These are phyloP conservation scores for Raphanus hybrid DNA, from an alignment of 441 rosid species.

Conservation along the genomic window DNA sequence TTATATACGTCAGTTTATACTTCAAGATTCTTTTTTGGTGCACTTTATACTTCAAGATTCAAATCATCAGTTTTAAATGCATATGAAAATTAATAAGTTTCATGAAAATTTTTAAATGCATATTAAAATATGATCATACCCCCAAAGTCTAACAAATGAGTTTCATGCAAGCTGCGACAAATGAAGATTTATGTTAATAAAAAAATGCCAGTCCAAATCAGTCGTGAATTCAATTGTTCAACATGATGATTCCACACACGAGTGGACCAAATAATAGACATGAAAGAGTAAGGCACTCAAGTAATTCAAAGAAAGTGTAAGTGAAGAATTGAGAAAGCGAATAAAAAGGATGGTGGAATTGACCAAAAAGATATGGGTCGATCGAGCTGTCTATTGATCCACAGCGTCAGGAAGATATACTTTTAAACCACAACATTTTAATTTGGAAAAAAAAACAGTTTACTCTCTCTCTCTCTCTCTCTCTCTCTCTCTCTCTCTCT, in stretches of 20 bases:
- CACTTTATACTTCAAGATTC: not conserved
- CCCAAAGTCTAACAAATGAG: constrained; percentile 15
- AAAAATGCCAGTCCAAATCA: not conserved
- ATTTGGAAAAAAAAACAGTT: too few species aligned
- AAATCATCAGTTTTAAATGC: not conserved
- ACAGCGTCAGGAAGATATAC: constrained; percentile 43
- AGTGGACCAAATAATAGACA: constrained; percentile 31
- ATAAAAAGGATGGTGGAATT: constrained; percentile 19
- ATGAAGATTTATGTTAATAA: not conserved
- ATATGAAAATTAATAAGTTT: not conserved
- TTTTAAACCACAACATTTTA: constrained; percentile 24
- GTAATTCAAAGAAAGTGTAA: constrained; percentile 27
- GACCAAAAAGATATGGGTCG: constrained; percentile 38
- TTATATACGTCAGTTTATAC: not conserved
- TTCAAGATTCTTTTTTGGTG: too few species aligned
- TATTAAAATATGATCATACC: not conserved
- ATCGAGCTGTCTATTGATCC: constrained; percentile 38
- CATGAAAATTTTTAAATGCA: not conserved
- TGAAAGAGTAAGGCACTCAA: constrained; percentile 30
- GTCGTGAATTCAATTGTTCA: not conserved
- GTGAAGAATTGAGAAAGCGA: not conserved
- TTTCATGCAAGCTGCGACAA: constrained; percentile 23
- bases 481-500: too few species aligned
- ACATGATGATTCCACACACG: constrained; percentile 9
- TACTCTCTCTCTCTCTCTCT: too few species aligned